Base-by-base conservation (phyloP, 1,284 basidiomycete species). In the Sutorius eximius region DNA sequence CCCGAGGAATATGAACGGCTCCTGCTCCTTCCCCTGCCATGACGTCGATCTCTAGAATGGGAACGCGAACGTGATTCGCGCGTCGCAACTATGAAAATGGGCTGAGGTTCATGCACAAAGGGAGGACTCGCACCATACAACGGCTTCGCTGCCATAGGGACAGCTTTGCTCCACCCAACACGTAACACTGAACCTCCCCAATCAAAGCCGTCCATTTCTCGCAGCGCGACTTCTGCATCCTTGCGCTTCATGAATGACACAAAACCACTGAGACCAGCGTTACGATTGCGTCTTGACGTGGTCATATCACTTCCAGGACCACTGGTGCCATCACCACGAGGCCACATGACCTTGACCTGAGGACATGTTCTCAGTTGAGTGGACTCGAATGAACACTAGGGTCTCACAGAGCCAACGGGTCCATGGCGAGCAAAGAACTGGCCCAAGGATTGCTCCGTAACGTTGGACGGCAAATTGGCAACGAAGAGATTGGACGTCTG, bases 271-370 rank as follows among this genome's bases (percentile, higher is more conserved):
- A 98, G 76, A 12, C 91, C 91, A 10, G 82, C 68, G 57, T 80
- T 83, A 73, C 89, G 85, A 56, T 77, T 78, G 52, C 85, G 78
- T 49, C 91, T 79, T 16, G 85, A 80, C 4, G 82, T 70, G 24
- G 85, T 87, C 80, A 92, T 89, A 53, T 89, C 86, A 45, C 84
- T 80, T 2, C 89, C 89, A 48, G 86, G 86, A 32, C 86, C 87
- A n/a, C 70, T 60, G 3, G 78, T 75, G 4, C 69, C 75, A 63
- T 89, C 87, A 6, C 78, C 79, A 51, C 89, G 81, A 51, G 94
- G 95, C 93, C 94, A 98, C 94, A 98, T 96, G 57, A 98, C 87
- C 77, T 97, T 95, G 52, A 92, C 89, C 89, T 91, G 52, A 54
- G 46, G 16, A 37, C 37, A 46, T 18, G 36, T 37, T 36, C 15